Conservation (phyloP, 768 basidiomycete species). For the Podaxis rugospora region DNA sequence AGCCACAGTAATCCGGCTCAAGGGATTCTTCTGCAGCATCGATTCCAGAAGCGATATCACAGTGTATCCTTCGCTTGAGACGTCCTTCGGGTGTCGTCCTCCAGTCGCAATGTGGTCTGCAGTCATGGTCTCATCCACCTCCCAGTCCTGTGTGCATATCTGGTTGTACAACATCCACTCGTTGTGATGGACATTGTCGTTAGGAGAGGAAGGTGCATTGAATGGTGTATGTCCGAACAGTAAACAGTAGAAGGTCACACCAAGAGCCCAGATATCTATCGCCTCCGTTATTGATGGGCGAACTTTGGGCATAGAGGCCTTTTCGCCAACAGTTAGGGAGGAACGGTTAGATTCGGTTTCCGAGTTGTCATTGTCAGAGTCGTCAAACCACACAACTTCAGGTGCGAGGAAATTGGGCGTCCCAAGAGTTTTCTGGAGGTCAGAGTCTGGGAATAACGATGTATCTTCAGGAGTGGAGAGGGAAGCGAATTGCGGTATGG, state of each 20-base stretch:
- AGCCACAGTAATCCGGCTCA: constrained; percentile 23
- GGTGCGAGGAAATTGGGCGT: constrained; percentile 43
- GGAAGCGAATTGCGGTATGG: constrained; percentile 8
- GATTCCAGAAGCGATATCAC: constrained; percentile 32
- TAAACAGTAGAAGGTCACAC: constrained; percentile 42
- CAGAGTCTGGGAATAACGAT: constrained; percentile 30
- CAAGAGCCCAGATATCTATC: constrained; percentile 44
- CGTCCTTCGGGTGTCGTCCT: constrained; percentile 28
- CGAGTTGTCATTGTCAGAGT: constrained; percentile 21
- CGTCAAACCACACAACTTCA: constrained; percentile 39
- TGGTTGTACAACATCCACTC: constrained; percentile 36
- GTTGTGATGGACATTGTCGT: constrained; percentile 30
- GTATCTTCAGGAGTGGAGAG: constrained; percentile 20
- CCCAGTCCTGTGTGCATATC: constrained; percentile 39
- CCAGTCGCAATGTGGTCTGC: constrained; percentile 29
- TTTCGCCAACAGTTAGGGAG: constrained; percentile 14
- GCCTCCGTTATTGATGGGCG: constrained; percentile 41
- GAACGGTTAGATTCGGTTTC: constrained; percentile 8
- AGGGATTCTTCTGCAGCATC: constrained; percentile 39
- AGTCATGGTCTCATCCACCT: constrained; percentile 33
- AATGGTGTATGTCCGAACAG: constrained; percentile 44
- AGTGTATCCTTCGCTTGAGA: constrained; percentile 23
- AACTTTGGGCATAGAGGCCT: constrained; percentile 17
- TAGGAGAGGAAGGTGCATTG: constrained; percentile 27
- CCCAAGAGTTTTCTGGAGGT: constrained; percentile 35